Evolutionary conservation across 192 early-diverging fungal species (phyloP).

Genomic region (Phycomyces nitens): DNA sequence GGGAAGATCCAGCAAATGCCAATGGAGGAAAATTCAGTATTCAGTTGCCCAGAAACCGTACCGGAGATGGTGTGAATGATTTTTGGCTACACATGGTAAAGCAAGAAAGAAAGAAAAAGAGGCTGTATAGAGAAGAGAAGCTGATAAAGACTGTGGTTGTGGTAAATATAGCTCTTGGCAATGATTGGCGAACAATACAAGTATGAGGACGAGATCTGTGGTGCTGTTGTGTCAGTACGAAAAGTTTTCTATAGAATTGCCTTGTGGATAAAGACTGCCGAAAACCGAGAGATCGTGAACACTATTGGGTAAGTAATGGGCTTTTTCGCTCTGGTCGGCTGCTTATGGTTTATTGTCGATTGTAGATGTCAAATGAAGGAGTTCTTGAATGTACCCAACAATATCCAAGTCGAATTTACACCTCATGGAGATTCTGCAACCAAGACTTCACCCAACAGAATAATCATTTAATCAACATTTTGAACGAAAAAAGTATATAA

Average conservation of each 20-base stretch:
- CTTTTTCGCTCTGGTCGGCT: not conserved
- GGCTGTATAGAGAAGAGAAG: not conserved
- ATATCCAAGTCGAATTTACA: constrained; percentile 21
- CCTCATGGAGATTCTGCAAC: constrained; percentile 26
- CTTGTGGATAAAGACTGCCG: constrained; percentile 74
- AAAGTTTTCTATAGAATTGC: constrained; percentile 80
- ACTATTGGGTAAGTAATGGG: constrained; percentile 49
- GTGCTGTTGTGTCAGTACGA: constrained; percentile 83
- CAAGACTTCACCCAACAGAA: constrained; percentile 11
- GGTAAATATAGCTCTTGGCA: constrained; percentile 66
- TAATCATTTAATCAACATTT: constrained; percentile 6
- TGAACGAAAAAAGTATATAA: not conserved
- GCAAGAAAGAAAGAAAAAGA: not conserved
- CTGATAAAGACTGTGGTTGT: not conserved
- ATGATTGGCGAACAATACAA: constrained; percentile 88
- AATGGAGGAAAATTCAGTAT: constrained; percentile 92
- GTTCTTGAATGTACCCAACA: constrained; percentile 9
- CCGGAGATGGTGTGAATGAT: constrained; percentile 71
- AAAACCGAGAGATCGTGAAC: constrained; percentile 46
- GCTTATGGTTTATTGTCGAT: not conserved
- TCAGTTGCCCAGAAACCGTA: constrained; percentile 65
- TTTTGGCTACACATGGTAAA: constrained; percentile 82
- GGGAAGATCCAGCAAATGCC: constrained; percentile 91
- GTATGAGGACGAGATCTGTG: constrained; percentile 77
- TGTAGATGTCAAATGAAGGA: constrained; percentile 25